phyloP scores from a whole-genome alignment of 2,329 filamentous ascomycete species.

The Talaromyces sp. region DNA sequence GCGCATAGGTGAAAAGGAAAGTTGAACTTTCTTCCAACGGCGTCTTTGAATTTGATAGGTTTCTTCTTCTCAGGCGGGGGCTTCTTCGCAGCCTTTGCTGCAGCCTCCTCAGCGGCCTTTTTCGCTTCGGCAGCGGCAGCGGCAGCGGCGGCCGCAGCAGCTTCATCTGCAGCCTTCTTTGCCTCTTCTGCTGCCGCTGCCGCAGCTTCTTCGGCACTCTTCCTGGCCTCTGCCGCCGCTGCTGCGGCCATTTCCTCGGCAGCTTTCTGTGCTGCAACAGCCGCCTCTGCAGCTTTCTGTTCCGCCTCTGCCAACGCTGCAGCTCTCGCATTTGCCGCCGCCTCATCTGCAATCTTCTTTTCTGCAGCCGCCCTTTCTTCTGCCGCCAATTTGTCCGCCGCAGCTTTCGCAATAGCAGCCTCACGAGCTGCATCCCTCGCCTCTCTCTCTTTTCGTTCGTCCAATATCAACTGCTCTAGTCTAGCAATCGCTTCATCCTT shows the following conservation, averaged over 20 bases:
- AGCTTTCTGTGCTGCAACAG: constrained; percentile 43
- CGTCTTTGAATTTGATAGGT: constrained; percentile 87
- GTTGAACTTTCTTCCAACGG: constrained; percentile 84
- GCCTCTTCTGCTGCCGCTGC: constrained; percentile 49
- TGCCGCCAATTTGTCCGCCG: constrained; percentile 37
- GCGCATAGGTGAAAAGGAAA: constrained; percentile 85
- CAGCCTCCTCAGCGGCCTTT: constrained; percentile 47
- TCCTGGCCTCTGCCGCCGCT: constrained; percentile 46
- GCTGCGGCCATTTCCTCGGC: constrained; percentile 41
- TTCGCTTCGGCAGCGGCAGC: constrained; percentile 28
- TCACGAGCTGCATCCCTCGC: constrained; percentile 40
- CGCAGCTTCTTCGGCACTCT: constrained; percentile 48
- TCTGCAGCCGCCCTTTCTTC: constrained; percentile 43
- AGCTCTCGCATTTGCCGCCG: constrained; percentile 35
- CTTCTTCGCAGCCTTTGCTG: constrained; percentile 48
- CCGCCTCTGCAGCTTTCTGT: constrained; percentile 43
- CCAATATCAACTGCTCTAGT: constrained; percentile 58
- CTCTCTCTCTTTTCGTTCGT: constrained; percentile 45
- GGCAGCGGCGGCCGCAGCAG: constrained; percentile 44
- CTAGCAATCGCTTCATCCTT: constrained; percentile 60
- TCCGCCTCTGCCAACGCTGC: constrained; percentile 49
- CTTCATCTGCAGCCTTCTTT: constrained; percentile 47
- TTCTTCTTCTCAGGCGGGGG: constrained; percentile 61
- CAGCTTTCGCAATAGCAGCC: constrained; percentile 55
- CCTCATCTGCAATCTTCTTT: constrained; percentile 44